Evolutionary conservation across 1,139 yeast genomes (phyloP).

Genomic region (Geotrichum australiense): DNA sequence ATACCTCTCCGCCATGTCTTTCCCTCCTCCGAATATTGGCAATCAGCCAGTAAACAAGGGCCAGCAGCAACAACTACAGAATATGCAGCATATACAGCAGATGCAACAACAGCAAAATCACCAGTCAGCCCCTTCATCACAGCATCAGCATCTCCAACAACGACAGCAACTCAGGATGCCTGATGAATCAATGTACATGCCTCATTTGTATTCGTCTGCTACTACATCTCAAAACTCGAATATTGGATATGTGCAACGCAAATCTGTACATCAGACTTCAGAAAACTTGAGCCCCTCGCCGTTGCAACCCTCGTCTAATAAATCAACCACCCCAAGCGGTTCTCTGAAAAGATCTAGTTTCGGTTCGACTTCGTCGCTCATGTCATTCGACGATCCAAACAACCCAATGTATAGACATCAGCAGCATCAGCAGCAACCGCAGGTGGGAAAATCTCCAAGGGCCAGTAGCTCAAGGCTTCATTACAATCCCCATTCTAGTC

Average conservation of each 20-base stretch:
- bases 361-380: slow-evolving; percentile 18
- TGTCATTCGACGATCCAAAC: slow-evolving; percentile 16
- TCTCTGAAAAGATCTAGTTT: slow-evolving; percentile 15
- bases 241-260: slow-evolving; percentile 3
- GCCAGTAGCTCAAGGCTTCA: slow-evolving; percentile 7
- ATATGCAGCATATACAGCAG: slow-evolving; percentile 1
- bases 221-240: too few species aligned
- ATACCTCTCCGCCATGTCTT: slow-evolving; percentile 10
- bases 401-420: slow-evolving; percentile 12
- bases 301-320: background rate
- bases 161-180: slow-evolving; percentile 3
- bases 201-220: background rate
- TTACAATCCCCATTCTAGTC: slow-evolving; percentile 16
- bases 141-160: background rate
- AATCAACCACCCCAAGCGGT: slow-evolving; percentile 4
- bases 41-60: slow-evolving; percentile 1
- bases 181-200: slow-evolving; percentile 4
- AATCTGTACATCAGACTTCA: slow-evolving; percentile 1
- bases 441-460: slow-evolving; percentile 1
- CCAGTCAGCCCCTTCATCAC: background rate
- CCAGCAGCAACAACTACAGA: slow-evolving; percentile 1
- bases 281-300: background rate
- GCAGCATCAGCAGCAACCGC: slow-evolving; percentile 16
- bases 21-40: slow-evolving; percentile 5
- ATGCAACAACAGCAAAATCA: background rate